Conservation (phyloP, 148 eudicot genomes). For the Mesembryanthemum crystallinum region DNA sequence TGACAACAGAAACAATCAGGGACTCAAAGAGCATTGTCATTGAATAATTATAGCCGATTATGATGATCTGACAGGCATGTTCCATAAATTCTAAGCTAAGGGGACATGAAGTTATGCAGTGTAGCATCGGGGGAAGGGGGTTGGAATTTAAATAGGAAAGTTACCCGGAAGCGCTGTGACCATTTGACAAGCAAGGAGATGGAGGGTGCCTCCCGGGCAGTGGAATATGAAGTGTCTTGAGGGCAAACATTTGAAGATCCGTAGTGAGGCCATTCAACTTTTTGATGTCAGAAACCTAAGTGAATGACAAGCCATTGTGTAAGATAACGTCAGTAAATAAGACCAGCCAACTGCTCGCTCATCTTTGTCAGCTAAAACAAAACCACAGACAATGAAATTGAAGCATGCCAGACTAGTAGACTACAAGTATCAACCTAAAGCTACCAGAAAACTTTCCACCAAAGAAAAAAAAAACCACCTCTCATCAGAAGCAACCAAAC, state of each 20-base stretch:
- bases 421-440: not conserved
- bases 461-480: conserved; percentile 1
- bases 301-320: conserved; percentile 2
- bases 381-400: not conserved
- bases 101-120: not conserved
- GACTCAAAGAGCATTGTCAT: not conserved
- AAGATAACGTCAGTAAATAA: not conserved
- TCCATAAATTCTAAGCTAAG: not conserved
- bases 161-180: conserved; percentile 52
- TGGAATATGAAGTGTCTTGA: conserved; percentile 81
- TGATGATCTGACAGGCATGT: not conserved
- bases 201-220: conserved; percentile 94
- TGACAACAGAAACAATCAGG: too few species aligned
- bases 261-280: conserved; percentile 75
- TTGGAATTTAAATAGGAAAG: not conserved
- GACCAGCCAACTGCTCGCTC: not conserved
- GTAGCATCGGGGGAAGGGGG: not conserved
- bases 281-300: conserved; percentile 87
- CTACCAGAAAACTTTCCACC: not conserved
- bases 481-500: not conserved
- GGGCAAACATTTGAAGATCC: conserved; percentile 97
- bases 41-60: not conserved
- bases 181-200: conserved; percentile 67
- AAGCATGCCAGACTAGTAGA: not conserved
- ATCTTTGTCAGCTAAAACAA: not conserved